Evolutionary conservation across 2,329 filamentous ascomycete genomes (phyloP).

Genomic region (Sphaerulina populicola): DNA sequence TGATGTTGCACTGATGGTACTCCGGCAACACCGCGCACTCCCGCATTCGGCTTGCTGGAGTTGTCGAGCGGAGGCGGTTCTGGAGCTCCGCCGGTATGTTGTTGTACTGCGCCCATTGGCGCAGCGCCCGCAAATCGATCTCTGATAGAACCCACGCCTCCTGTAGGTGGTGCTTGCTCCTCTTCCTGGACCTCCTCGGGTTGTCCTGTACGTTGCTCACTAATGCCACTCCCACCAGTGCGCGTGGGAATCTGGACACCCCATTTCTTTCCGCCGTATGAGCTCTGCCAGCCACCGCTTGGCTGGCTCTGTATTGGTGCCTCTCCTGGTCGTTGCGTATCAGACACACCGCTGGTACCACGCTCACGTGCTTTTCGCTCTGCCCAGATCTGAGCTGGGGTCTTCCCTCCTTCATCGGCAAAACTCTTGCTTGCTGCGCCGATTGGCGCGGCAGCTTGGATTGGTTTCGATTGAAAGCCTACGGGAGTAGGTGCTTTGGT

Average conservation of each 20-base stretch:
- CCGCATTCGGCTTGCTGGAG: slow-evolving; percentile 59
- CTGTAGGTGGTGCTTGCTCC: slow-evolving; percentile 46
- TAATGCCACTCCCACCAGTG: slow-evolving; percentile 54
- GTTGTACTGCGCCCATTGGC: slow-evolving; percentile 54
- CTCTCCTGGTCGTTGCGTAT: slow-evolving; percentile 39
- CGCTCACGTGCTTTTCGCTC: slow-evolving; percentile 87
- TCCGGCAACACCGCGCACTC: slow-evolving; percentile 52
- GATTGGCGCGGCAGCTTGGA: slow-evolving; percentile 50
- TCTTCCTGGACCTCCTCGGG: slow-evolving; percentile 37
- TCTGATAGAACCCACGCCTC: slow-evolving; percentile 64
- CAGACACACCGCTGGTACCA: slow-evolving; percentile 46
- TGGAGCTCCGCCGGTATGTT: slow-evolving; percentile 36
- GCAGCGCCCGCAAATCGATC: slow-evolving; percentile 75
- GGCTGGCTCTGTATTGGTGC: slow-evolving; percentile 57
- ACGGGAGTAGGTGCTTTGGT: slow-evolving; percentile 81
- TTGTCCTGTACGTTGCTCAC: slow-evolving; percentile 57
- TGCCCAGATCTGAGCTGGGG: slow-evolving; percentile 91
- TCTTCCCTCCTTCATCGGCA: slow-evolving; percentile 90
- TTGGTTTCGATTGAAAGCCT: slow-evolving; percentile 54
- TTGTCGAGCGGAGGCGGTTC: slow-evolving; percentile 57
- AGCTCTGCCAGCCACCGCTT: slow-evolving; percentile 86
- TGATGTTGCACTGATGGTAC: slow-evolving; percentile 49
- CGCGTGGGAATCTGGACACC: slow-evolving; percentile 67
- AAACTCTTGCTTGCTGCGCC: slow-evolving; percentile 84
- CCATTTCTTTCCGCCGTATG: slow-evolving; percentile 85